phyloP scores from a whole-genome alignment of 805 yeast species.

The Hanseniaspora valbyensis region DNA sequence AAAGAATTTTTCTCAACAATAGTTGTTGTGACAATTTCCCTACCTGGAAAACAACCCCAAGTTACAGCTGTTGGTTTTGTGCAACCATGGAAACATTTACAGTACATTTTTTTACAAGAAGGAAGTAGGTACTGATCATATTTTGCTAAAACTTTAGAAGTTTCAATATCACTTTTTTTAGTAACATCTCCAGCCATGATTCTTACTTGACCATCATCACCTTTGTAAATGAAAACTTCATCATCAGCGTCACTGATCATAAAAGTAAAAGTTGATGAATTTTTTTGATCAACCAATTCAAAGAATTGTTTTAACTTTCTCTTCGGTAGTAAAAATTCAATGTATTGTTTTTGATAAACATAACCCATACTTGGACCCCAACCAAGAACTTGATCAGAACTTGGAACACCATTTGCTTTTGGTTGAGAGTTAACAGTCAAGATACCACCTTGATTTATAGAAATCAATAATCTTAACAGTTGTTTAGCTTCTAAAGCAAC shows the following conservation, averaged over 20 bases:
- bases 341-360: constrained; percentile 87
- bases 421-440: constrained; percentile 91
- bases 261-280: constrained; percentile 64
- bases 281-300: constrained; percentile 36
- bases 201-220: constrained; percentile 11
- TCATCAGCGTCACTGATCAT: constrained; percentile 36
- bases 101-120: constrained; percentile 12
- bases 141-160: constrained; percentile 7
- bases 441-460: constrained; percentile 56
- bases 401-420: constrained; percentile 67
- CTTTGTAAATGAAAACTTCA: constrained; percentile 27
- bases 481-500: constrained; percentile 62
- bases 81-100: constrained; percentile 28
- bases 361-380: constrained; percentile 95
- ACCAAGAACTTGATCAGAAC: constrained; percentile 63
- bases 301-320: constrained; percentile 31
- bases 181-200: constrained; percentile 8
- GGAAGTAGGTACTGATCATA: constrained; percentile 1
- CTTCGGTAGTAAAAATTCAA: constrained; percentile 73
- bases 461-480: constrained; percentile 47
- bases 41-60: constrained; percentile 97
- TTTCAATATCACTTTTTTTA: constrained; percentile 8
- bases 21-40: constrained; percentile 89
- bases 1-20: constrained; percentile 87
- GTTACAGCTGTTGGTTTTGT: constrained; percentile 84